Base-by-base conservation (phyloP, 2,329 filamentous ascomycete species). In the Monilinia fructigena region DNA sequence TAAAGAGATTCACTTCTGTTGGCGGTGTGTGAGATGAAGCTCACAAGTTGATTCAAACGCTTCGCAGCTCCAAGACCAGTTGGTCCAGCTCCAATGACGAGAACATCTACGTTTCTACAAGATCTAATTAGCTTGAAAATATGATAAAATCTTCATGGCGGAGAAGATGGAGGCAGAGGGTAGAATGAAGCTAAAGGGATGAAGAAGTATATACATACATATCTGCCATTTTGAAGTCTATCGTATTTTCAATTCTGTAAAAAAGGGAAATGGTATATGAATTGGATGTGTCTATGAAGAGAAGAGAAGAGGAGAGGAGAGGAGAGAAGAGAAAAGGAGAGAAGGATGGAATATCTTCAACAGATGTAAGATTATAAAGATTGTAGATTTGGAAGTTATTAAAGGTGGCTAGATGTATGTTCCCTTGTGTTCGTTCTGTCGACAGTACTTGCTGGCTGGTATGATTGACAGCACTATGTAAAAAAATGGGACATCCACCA, bases 1-100 rank as follows among this genome's bases (percentile, higher is more conserved):
- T 60, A 38, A 20, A 18, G 35, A 31, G 40, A 18, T 16, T 28
- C 31, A 12, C 50, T 55, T 12, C 10, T 48, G 66, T 55, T 54
- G 60, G 66, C 71, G 68, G 70, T 72, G 68, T 65, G 54, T 31
- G 40, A 62, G 52, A n/a, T 64, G 16, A 69, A 66, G 65, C 70
- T 70, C 67, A 98, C 95, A 77, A 97, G 89, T 82, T 99, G 95
- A 81, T 98, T 90, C 73, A 99, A 87, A 78, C 95, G 92, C 85
- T 99, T 99, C 75, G 95, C 95, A 78, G 95, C 95, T 85, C 95
- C 95, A 74, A 98, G 87, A 81, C 95, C 95, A 77, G 95, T 98
- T 75, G 95, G 95, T 78, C 95, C 95, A 81, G 94, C 94, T 78
- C 95, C 95, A 83, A 98, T 97, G 80, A 99, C 89, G 78, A 99